These are phyloP conservation scores for Lithospermum erythrorhizon DNA, from an alignment of 257 asterid species.

Conservation along the genomic window DNA sequence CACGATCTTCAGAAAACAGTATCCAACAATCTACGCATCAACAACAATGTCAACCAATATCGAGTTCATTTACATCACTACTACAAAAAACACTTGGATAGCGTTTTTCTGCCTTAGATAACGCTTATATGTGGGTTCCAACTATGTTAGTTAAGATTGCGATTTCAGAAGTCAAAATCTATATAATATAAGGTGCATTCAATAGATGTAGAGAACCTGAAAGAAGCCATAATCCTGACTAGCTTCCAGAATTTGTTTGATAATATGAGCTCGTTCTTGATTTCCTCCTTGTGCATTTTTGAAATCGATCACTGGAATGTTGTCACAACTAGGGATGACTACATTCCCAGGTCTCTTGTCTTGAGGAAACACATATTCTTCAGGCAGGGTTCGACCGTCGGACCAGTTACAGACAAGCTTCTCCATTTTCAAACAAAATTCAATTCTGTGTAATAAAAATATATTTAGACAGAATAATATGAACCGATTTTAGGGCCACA, in stretches of 20 bases:
- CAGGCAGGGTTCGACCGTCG: no score
- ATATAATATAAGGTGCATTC: background rate
- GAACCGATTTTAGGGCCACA: no score
- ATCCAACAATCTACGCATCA: no score
- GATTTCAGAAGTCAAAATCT: no score
- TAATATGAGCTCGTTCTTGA: constrained; percentile 9
- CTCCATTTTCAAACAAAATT: constrained; percentile 20
- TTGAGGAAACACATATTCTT: constrained; percentile 36
- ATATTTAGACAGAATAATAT: no score
- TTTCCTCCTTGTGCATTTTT: constrained; percentile 3
- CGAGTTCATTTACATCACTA: background rate
- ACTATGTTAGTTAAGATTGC: no score
- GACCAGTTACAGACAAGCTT: constrained; percentile 37
- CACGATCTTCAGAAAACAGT: no score
- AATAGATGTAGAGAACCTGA: constrained; percentile 22
- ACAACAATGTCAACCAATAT: no score
- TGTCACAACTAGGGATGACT: constrained; percentile 19
- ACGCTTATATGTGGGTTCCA: no score
- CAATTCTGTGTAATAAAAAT: no score
- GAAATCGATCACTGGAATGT: constrained; percentile 39
- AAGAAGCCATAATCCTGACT: constrained; percentile 48
- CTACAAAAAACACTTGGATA: background rate
- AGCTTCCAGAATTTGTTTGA: constrained; percentile 33
- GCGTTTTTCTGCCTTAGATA: no score
- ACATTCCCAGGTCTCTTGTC: constrained; percentile 40